Evolutionary conservation across 108 stramenopile species (phyloP).

Genomic region (Asterionellopsis glacialis): DNA sequence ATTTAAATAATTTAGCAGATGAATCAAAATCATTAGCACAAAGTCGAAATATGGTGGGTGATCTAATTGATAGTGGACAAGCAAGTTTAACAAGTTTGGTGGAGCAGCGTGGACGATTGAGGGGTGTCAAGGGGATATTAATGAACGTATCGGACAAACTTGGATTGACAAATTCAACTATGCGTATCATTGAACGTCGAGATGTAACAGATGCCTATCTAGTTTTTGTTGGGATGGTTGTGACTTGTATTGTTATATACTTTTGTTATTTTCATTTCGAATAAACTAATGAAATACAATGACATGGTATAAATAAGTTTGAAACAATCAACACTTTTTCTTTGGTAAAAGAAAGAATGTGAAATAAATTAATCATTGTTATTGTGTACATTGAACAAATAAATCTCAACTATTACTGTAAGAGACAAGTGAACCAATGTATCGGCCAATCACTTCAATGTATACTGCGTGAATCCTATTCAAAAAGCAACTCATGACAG

Average conservation of each 20-base stretch:
- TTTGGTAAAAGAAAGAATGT: too few relatives aligned
- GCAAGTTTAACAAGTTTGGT: constrained; percentile 51
- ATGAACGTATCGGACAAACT: constrained; percentile 70
- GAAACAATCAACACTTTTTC: too few relatives aligned
- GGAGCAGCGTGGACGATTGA: constrained; percentile 59
- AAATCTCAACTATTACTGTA: too few relatives aligned
- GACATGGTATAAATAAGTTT: too few relatives aligned
- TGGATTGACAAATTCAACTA: constrained; percentile 71
- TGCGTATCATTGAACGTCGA: constrained; percentile 83
- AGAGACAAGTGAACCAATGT: too few relatives aligned
- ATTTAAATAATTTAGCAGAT: constrained; percentile 62
- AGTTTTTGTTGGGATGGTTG: constrained; percentile 72
- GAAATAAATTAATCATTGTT: too few relatives aligned
- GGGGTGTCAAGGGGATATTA: constrained; percentile 58
- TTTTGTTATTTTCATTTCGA: constrained; percentile 50
- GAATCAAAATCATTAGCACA: constrained; percentile 62
- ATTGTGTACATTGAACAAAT: too few relatives aligned
- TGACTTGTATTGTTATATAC: constrained; percentile 75
- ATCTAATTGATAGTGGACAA: constrained; percentile 59
- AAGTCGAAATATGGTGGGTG: constrained; percentile 63
- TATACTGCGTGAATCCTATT: too few relatives aligned
- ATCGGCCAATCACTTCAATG: too few relatives aligned
- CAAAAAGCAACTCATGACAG: too few relatives aligned
- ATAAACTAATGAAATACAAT: too few relatives aligned
- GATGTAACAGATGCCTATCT: constrained; percentile 87